phyloP scores from a whole-genome alignment of 805 yeast species.

The Metschnikowia shivogae region DNA sequence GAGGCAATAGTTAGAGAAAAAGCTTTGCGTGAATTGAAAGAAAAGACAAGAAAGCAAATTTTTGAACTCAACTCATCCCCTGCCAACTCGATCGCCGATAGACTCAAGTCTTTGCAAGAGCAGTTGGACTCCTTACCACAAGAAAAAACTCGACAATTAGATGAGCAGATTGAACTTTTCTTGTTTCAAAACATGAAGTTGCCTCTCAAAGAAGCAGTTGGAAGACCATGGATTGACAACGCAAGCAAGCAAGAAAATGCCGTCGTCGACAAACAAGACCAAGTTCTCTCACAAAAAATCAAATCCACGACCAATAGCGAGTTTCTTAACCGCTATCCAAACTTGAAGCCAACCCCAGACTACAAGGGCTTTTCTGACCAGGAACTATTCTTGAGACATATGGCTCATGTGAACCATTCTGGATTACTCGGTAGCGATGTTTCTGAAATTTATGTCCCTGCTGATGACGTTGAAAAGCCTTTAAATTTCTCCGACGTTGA shows the following conservation, averaged over 20 bases:
- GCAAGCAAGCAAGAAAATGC: not conserved
- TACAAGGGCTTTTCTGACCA: slow-evolving; percentile 69
- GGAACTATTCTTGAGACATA: slow-evolving; percentile 72
- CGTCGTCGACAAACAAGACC: slow-evolving; percentile 7
- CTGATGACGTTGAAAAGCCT: slow-evolving; percentile 60
- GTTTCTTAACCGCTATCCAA: slow-evolving; percentile 47
- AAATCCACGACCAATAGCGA: slow-evolving; percentile 32
- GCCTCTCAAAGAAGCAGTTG: slow-evolving; percentile 25
- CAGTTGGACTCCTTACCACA: slow-evolving; percentile 28
- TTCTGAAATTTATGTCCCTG: slow-evolving; percentile 65
- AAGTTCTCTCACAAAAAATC: slow-evolving; percentile 16
- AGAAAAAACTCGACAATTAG: slow-evolving; percentile 35
- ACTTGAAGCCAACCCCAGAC: slow-evolving; percentile 55
- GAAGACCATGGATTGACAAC: slow-evolving; percentile 33
- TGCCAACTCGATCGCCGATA: slow-evolving; percentile 23
- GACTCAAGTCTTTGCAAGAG: slow-evolving; percentile 28
- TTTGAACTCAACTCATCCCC: slow-evolving; percentile 34
- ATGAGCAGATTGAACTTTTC: slow-evolving; percentile 38
- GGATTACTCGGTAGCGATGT: slow-evolving; percentile 63
- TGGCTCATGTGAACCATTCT: slow-evolving; percentile 52
- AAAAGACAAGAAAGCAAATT: slow-evolving; percentile 25
- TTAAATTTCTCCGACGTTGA: slow-evolving; percentile 53
- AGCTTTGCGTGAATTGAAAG: slow-evolving; percentile 30
- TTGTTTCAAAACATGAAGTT: slow-evolving; percentile 31
- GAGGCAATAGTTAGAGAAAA: slow-evolving; percentile 34